Conservation (phyloP, 2,329 filamentous ascomycete species). For the Curvularia hawaiiensis region DNA sequence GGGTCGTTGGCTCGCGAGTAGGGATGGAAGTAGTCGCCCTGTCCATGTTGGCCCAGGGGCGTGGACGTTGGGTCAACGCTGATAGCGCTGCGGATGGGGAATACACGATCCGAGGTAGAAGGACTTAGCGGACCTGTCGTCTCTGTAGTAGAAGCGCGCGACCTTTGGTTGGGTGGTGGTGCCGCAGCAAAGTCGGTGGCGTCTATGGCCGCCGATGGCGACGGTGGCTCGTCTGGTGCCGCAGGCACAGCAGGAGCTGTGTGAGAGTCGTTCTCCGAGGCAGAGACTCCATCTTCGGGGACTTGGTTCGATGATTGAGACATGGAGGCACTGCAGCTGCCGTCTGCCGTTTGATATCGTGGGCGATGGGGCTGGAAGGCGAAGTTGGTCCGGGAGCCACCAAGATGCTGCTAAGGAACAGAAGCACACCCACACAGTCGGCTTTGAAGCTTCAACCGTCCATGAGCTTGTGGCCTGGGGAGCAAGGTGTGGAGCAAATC, state of each 20-base stretch:
- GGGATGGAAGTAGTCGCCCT: constrained; percentile 47
- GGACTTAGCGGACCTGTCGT: constrained; percentile 45
- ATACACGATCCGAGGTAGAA: constrained; percentile 66
- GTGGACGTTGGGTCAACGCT: constrained; percentile 64
- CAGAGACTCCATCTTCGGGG: constrained; percentile 16
- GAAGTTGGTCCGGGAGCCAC: not conserved
- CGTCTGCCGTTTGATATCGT: constrained; percentile 1
- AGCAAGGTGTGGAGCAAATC: constrained; percentile 9
- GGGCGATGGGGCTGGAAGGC: constrained; percentile 2
- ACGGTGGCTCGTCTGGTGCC: constrained; percentile 19
- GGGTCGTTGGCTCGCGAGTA: constrained; percentile 33
- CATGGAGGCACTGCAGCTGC: constrained; percentile 26
- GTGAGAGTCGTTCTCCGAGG: constrained; percentile 9
- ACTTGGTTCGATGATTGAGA: constrained; percentile 31
- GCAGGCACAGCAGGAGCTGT: constrained; percentile 21
- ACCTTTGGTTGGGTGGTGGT: constrained; percentile 15
- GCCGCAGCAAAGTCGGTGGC: constrained; percentile 10
- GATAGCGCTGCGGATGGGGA: constrained; percentile 80
- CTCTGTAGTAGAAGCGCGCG: constrained; percentile 25
- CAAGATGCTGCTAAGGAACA: constrained; percentile 5
- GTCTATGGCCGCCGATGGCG: constrained; percentile 10
- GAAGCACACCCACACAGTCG: constrained; percentile 17
- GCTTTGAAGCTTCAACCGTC: constrained; percentile 23
- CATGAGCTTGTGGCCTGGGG: constrained; percentile 21
- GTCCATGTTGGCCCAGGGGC: constrained; percentile 19